Conservation (phyloP, 106 monocot species). For the Dioscorea dumetorum region DNA sequence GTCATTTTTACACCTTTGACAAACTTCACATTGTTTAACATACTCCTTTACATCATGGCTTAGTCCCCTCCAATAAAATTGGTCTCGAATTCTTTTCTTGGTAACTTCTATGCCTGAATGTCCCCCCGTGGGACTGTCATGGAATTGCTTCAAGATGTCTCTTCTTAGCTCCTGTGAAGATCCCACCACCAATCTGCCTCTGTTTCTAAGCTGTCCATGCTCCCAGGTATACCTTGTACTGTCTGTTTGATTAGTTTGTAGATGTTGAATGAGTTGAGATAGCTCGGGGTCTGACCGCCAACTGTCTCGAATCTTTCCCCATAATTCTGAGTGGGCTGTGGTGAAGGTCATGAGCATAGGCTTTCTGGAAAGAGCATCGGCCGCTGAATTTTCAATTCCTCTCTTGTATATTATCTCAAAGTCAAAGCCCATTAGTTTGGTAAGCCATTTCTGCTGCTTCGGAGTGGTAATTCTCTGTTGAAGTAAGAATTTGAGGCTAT, state of each 20-base stretch:
- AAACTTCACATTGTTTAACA: background rate
- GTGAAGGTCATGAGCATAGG: too few relatives aligned
- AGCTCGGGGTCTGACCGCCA: background rate
- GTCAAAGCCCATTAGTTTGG: constrained; percentile 7
- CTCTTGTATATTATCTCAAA: background rate
- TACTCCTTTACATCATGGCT: background rate
- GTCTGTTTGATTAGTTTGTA: background rate
- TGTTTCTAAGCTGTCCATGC: background rate
- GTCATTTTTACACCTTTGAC: background rate
- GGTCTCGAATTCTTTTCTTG: background rate
- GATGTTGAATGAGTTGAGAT: background rate
- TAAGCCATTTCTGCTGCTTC: constrained; percentile 5
- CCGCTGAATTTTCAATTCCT: background rate
- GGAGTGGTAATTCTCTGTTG: constrained; percentile 1
- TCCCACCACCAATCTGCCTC: background rate
- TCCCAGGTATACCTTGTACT: background rate
- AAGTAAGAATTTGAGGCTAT: constrained; percentile 1
- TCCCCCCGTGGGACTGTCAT: too few relatives aligned
- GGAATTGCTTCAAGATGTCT: too few relatives aligned
- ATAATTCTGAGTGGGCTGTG: too few relatives aligned
- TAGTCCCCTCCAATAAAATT: background rate
- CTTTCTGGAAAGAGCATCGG: background rate
- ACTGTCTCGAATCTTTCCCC: background rate
- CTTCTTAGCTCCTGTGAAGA: background rate
- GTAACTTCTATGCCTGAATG: background rate